Percentiles rank a stretch among this genome's conserved stretches.
phyloP scores from a whole-genome alignment of 2,329 filamentous ascomycete genomes.

The Dendryphion nanum region DNA sequence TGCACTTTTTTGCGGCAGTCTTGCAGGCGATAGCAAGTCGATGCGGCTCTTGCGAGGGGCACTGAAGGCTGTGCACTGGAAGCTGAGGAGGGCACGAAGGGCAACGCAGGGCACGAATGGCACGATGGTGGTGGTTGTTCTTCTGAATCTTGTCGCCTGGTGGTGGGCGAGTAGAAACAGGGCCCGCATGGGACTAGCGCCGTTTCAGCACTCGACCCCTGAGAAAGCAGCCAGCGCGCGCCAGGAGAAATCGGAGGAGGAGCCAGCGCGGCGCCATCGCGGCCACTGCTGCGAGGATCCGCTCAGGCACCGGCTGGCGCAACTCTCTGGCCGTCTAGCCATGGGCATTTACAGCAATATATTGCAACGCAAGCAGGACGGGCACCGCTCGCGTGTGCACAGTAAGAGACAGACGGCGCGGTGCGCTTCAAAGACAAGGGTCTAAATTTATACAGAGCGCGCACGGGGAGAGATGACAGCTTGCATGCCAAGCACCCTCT shows the following conservation, averaged over 20 bases:
- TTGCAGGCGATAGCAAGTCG: constrained; percentile 8
- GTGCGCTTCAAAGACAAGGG: constrained; percentile 16
- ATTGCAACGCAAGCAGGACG: too few relatives aligned
- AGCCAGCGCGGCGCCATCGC: constrained; percentile 27
- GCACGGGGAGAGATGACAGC: constrained; percentile 29
- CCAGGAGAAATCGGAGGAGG: constrained; percentile 16
- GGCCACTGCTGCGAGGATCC: constrained; percentile 21
- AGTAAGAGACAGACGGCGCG: constrained; percentile 14
- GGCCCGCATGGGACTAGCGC: constrained; percentile 14
- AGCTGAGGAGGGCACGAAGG: constrained; percentile 12
- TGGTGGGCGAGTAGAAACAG: constrained; percentile 28
- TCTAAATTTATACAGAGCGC: constrained; percentile 33
- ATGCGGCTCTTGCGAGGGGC: constrained; percentile 15
- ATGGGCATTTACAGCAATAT: too few relatives aligned
- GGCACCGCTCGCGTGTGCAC: too few relatives aligned
- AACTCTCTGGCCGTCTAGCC: background rate
- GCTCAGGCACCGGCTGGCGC: constrained; percentile 14
- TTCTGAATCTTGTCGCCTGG: constrained; percentile 21
- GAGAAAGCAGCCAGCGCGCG: constrained; percentile 21
- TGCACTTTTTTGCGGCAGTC: constrained; percentile 10
- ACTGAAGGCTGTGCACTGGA: constrained; percentile 16
- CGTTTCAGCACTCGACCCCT: constrained; percentile 31
- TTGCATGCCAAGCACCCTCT: constrained; percentile 34
- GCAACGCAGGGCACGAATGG: background rate
- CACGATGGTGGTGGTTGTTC: background rate